Conservation (phyloP, 352 stramenopile genomes). For the Phytophthora multivora region DNA sequence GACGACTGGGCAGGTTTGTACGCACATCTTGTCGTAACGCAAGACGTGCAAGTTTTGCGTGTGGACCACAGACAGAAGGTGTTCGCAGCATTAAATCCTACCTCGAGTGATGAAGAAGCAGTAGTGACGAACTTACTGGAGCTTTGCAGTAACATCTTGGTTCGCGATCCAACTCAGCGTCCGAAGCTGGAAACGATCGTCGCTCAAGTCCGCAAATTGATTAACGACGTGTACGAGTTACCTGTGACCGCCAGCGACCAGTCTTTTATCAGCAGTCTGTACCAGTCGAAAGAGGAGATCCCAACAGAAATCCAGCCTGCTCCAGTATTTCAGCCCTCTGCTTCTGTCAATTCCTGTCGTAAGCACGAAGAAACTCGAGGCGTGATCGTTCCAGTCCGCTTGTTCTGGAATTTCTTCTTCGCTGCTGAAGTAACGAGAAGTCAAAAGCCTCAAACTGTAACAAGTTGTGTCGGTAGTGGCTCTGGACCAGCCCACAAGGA, state of each 20-base stretch:
- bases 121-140: slow-evolving; percentile 31
- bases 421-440: slow-evolving; percentile 11
- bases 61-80: slow-evolving; percentile 52
- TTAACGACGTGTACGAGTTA: slow-evolving; percentile 36
- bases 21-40: slow-evolving; percentile 53
- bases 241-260: slow-evolving; percentile 31
- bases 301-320: background rate
- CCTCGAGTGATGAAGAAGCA: slow-evolving; percentile 33
- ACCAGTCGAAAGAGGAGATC: background rate
- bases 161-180: slow-evolving; percentile 26
- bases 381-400: slow-evolving; percentile 22
- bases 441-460: background rate
- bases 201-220: slow-evolving; percentile 23
- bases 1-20: slow-evolving; percentile 72
- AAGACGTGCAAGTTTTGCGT: slow-evolving; percentile 39
- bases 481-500: slow-evolving; percentile 25
- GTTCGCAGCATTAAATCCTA: slow-evolving; percentile 30
- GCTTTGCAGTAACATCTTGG: slow-evolving; percentile 43
- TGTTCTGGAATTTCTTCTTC: slow-evolving; percentile 71
- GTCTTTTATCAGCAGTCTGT: slow-evolving; percentile 15
- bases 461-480: slow-evolving; percentile 10
- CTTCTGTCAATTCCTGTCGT: background rate
- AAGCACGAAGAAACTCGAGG: slow-evolving; percentile 8
- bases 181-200: slow-evolving; percentile 31
- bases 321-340: background rate